Evolutionary conservation across 345 rosid genomes (phyloP), one percentile per base, ranked within the genome.

Genomic region (Populus tremula): DNA sequence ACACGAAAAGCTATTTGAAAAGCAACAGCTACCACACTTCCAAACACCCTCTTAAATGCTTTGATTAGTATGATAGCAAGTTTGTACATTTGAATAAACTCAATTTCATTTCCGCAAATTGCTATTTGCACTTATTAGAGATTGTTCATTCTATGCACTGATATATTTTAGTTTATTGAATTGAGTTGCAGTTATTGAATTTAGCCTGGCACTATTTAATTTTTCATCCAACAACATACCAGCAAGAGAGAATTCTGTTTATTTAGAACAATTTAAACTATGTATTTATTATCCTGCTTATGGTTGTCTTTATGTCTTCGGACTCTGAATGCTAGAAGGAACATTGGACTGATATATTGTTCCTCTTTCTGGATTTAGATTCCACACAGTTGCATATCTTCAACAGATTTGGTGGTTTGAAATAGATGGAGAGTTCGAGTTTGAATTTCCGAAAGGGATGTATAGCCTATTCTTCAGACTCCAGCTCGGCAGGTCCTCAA

Each of bases 391-490:
- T 23, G 79, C 79, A 54, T 80, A 75, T 70, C 79, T 80, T 38
- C 75, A 80, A 13, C 79, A 80, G 38, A 71, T 66, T 2, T 80
- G 83, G 83, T 80, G 83, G 83, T 16, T 80, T 9, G 83, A 75
- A 69, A 76, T 64, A 63, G 83, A 70, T 33, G 79, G 83, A 7
- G 83, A 80, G 67, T 21, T 80, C 1, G 79, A 70, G 66, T 70
- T 80, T 47, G 25, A 62, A 70, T 80, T 80, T 39, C 75, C 83
- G 5, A 7, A 62, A 49, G 83, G 83, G 56, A 70, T 72, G 7
- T 80, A 80, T 50, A 80, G 83, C 45, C 4, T 80, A 5, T 80
- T 74, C 65, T 80, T 80, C 78, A 80, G 78, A 25, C 74, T 80
- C 21, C 78, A 80, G 62, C 62, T 80, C 8, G 83, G 82, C 16